Percentiles rank a stretch among this genome's conserved stretches.
These are phyloP conservation scores for Conidiobolus incongruus DNA, from an alignment of 371 early-diverging fungal species.

Conservation along the genomic window DNA sequence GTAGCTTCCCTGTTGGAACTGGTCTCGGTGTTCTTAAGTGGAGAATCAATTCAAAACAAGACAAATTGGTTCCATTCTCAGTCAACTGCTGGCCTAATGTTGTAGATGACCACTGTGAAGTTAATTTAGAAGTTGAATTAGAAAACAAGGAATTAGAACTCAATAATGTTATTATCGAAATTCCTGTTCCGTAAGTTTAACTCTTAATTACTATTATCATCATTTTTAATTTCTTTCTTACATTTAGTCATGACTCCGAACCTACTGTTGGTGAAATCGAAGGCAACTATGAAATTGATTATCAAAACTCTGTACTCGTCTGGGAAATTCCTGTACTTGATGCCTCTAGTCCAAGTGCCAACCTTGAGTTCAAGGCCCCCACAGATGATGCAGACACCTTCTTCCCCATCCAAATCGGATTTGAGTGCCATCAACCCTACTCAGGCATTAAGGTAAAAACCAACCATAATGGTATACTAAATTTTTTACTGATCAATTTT, in stretches of 20 bases:
- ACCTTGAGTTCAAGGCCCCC: constrained; percentile 63
- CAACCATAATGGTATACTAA: neutral
- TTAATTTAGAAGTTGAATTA: constrained; percentile 86
- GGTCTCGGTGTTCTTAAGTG: constrained; percentile 70
- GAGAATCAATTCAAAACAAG: constrained; percentile 60
- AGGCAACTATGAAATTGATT: constrained; percentile 54
- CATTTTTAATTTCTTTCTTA: neutral
- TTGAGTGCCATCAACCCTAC: constrained; percentile 37
- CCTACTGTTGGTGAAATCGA: constrained; percentile 59
- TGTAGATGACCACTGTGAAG: constrained; percentile 67
- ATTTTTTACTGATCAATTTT: neutral
- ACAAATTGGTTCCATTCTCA: constrained; percentile 59
- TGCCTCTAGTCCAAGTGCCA: constrained; percentile 42
- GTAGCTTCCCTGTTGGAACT: constrained; percentile 73
- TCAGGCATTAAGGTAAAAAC: constrained; percentile 48
- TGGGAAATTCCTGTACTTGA: constrained; percentile 80
- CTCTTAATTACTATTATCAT: neutral
- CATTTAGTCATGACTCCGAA: constrained; percentile 21
- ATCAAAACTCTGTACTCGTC: constrained; percentile 34
- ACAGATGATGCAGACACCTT: constrained; percentile 58
- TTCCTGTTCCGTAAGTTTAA: constrained; percentile 63
- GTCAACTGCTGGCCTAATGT: constrained; percentile 17
- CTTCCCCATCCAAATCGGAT: constrained; percentile 76
- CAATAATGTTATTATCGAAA: constrained; percentile 63
- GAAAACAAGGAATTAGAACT: constrained; percentile 46